Conservation (phyloP, 2,329 filamentous ascomycete species). For the Pseudocercospora fijiensis region DNA sequence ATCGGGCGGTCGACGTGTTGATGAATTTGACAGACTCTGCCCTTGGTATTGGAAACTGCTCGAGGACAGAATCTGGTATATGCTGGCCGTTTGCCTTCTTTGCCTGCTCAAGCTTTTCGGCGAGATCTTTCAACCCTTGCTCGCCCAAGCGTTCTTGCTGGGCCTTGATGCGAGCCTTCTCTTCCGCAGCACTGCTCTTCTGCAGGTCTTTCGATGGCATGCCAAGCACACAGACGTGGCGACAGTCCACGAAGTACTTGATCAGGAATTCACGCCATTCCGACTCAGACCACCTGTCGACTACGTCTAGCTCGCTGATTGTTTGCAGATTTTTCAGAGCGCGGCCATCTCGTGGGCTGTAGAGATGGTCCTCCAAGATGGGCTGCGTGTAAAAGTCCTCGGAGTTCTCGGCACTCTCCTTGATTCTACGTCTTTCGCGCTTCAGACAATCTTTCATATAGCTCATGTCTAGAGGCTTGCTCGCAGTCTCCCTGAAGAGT, state of each 20-base stretch:
- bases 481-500: constrained; percentile 75
- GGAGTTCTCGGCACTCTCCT: constrained; percentile 78
- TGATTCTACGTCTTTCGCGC: constrained; percentile 76
- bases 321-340: constrained; percentile 45
- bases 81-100: constrained; percentile 85
- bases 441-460: constrained; percentile 87
- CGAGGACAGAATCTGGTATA: constrained; percentile 79
- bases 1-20: constrained; percentile 77
- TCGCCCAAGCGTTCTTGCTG: constrained; percentile 76
- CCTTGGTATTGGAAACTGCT: constrained; percentile 76
- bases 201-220: constrained; percentile 79
- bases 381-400: constrained; percentile 78
- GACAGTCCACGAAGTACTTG: constrained; percentile 80
- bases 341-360: constrained; percentile 77
- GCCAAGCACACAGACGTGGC: constrained; percentile 84
- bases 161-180: constrained; percentile 73
- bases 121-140: constrained; percentile 75
- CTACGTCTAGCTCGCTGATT: constrained; percentile 58
- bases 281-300: constrained; percentile 77
- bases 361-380: constrained; percentile 90
- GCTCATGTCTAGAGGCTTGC: constrained; percentile 79
- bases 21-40: constrained; percentile 96
- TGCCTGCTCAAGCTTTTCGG: constrained; percentile 73
- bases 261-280: constrained; percentile 81
- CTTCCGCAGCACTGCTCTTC: constrained; percentile 75